phyloP scores from a whole-genome alignment of 805 yeast genomes.

The Pichia insulana region DNA sequence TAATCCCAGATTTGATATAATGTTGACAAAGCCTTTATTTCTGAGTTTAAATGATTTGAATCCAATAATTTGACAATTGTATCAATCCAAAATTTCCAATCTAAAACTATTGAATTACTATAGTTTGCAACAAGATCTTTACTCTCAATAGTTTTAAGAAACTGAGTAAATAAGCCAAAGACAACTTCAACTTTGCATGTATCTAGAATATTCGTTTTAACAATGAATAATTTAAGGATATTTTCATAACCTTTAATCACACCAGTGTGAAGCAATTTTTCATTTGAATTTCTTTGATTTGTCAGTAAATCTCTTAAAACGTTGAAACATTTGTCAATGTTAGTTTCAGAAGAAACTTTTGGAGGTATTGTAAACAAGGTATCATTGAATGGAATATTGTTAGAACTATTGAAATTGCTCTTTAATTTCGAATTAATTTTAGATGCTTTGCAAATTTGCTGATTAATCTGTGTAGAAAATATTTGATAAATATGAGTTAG shows the following conservation, averaged over 20 bases:
- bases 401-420: constrained; percentile 1
- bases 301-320: constrained; percentile 30
- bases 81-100: constrained; percentile 74
- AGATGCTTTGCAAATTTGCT: constrained; percentile 1
- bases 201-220: constrained; percentile 20
- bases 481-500: constrained; percentile 39
- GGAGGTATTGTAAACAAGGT: constrained; percentile 5
- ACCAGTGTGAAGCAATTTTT: constrained; percentile 18
- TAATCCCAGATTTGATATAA: constrained; percentile 69
- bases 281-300: constrained; percentile 25
- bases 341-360: constrained; percentile 15
- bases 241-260: constrained; percentile 18
- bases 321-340: constrained; percentile 26
- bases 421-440: constrained; percentile 1
- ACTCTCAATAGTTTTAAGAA: constrained; percentile 2
- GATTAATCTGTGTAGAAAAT: constrained; percentile 18
- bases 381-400: not conserved
- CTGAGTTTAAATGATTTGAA: constrained; percentile 53
- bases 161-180: constrained; percentile 19
- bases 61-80: constrained; percentile 50
- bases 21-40: constrained; percentile 55
- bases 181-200: constrained; percentile 17
- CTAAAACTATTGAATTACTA: constrained; percentile 24
- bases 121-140: constrained; percentile 11
- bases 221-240: constrained; percentile 18